Evolutionary conservation across 805 yeast genomes (phyloP).

Genomic region (Spathaspora girioi): DNA sequence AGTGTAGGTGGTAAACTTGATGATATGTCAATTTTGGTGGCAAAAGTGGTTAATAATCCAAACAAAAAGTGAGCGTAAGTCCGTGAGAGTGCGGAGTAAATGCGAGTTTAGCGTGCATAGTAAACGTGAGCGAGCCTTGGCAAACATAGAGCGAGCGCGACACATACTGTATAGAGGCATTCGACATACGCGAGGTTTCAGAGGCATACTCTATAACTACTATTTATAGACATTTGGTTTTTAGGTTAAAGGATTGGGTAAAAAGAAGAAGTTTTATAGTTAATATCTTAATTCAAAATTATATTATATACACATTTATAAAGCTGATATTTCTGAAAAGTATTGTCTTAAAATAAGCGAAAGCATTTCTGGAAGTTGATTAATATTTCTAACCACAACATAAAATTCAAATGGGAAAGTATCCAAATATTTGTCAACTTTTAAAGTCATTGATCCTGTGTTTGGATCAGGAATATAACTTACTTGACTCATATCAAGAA

Average conservation of each 20-base stretch:
- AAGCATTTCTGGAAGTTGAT: conserved; percentile 88
- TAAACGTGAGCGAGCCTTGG: background rate
- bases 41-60: conserved; percentile 28
- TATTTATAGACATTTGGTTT: background rate
- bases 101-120: too few species aligned
- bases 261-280: background rate
- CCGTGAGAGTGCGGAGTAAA: too few species aligned
- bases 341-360: conserved; percentile 88
- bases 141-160: background rate
- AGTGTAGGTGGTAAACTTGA: conserved; percentile 54
- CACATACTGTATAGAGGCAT: too few species aligned
- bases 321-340: conserved; percentile 58
- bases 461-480: conserved; percentile 63
- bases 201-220: too few species aligned
- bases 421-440: conserved; percentile 83
- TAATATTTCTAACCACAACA: conserved; percentile 85
- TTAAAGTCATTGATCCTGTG: conserved; percentile 65
- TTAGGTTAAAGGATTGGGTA: conserved; percentile 1
- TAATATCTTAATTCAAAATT: background rate
- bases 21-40: conserved; percentile 51
- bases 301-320: conserved; percentile 3
- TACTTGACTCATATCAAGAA: conserved; percentile 93
- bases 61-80: background rate
- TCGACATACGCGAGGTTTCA: too few species aligned
- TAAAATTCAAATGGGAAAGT: conserved; percentile 96